Evolutionary conservation across 345 rosid species (phyloP).

Genomic region (Dovyalis caffra): DNA sequence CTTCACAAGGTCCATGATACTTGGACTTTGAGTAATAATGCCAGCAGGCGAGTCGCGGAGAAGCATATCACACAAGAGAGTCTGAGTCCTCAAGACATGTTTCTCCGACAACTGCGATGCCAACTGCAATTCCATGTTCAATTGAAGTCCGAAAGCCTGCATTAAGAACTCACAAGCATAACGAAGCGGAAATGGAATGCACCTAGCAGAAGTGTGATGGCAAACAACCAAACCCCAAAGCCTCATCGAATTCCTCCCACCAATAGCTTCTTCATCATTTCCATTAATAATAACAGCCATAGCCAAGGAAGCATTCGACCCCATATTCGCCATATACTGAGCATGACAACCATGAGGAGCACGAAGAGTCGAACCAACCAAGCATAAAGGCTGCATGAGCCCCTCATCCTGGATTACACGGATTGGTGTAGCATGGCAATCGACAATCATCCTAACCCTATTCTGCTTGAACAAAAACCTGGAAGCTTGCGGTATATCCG

Average conservation of each 20-base stretch:
- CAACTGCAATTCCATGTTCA: conserved; percentile 97
- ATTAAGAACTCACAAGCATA: conserved; percentile 97
- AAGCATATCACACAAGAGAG: conserved; percentile 94
- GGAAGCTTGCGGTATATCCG: conserved; percentile 97
- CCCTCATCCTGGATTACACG: conserved; percentile 67
- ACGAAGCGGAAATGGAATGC: conserved; percentile 87
- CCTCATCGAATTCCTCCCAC: conserved; percentile 69
- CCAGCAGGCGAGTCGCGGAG: conserved; percentile 95
- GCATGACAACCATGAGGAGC: conserved; percentile 98
- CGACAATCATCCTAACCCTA: conserved; percentile 94
- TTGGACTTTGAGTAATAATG: conserved; percentile 91
- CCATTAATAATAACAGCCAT: conserved; percentile 92
- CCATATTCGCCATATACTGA: conserved; percentile 98
- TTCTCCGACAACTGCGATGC: conserved; percentile 86
- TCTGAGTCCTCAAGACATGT: conserved; percentile 87
- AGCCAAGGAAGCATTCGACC: conserved; percentile 79
- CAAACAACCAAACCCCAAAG: conserved; percentile 99
- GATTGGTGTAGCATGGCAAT: conserved; percentile 70
- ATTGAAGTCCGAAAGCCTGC: conserved; percentile 97
- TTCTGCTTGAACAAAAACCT: conserved; percentile 93
- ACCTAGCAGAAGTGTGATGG: conserved; percentile 90
- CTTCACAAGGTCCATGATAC: conserved; percentile 92
- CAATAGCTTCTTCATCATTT: conserved; percentile 67
- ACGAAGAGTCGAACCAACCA: conserved; percentile 96
- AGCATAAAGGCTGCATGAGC: conserved; percentile 80